phyloP scores from a whole-genome alignment of 2,329 filamentous ascomycete genomes.

The Colletotrichum eleusines region DNA sequence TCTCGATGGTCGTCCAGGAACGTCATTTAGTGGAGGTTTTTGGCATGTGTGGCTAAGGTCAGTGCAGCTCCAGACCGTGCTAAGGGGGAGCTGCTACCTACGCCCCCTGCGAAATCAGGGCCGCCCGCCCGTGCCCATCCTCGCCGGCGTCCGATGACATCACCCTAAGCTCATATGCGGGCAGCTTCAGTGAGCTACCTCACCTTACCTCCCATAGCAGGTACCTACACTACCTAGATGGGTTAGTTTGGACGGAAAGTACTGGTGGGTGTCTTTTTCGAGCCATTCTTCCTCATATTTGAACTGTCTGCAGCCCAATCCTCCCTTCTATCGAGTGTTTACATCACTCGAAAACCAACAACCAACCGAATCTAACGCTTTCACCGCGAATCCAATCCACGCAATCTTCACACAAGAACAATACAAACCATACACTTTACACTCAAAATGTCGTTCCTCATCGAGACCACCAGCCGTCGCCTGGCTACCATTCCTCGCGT shows the following conservation, averaged over 20 bases:
- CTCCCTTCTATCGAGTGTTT: background rate
- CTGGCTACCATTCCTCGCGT: slow-evolving; percentile 50
- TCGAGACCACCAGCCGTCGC: slow-evolving; percentile 59
- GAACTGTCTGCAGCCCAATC: slow-evolving; percentile 4
- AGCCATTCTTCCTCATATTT: slow-evolving; percentile 25
- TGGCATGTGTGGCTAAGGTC: slow-evolving; percentile 4
- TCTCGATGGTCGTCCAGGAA: slow-evolving; percentile 29
- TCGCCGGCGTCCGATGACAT: slow-evolving; percentile 31
- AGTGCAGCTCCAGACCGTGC: slow-evolving; percentile 20
- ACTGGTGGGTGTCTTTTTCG: background rate
- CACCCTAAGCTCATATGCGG: slow-evolving; percentile 34
- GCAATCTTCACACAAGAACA: slow-evolving; percentile 1
- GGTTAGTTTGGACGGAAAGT: background rate
- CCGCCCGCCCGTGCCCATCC: background rate
- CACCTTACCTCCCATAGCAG: background rate
- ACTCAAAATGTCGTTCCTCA: slow-evolving; percentile 65
- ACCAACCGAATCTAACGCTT: slow-evolving; percentile 13
- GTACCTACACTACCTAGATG: background rate
- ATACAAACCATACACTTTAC: background rate
- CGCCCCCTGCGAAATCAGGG: slow-evolving; percentile 17
- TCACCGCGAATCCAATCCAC: background rate
- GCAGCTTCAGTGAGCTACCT: slow-evolving; percentile 10
- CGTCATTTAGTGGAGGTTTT: slow-evolving; percentile 27
- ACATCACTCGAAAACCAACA: background rate
- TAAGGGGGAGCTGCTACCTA: background rate